Base-by-base conservation (phyloP, 1,139 yeast genomes). In the Hansenula sp. region DNA sequence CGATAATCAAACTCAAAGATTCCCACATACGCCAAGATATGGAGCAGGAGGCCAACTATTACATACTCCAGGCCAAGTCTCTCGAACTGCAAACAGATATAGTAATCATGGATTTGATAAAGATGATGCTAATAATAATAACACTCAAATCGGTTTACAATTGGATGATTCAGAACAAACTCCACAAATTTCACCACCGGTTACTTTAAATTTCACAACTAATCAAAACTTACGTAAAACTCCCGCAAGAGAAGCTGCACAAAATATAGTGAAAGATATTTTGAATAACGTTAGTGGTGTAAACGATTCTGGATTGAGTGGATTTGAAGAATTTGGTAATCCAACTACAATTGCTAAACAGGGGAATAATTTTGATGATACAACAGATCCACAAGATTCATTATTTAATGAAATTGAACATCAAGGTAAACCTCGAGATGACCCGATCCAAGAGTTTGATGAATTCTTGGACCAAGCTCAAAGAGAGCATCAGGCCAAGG, bases 11-110 rank as follows among this genome's bases (percentile, higher is more conserved):
- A 53, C 59, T 8, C 78, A 72, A 45, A 57, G 79, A 46, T 76
- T 76, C 48, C 81, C 81, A 1, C 62, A 71, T 40, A 74, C 82
- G 0, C 79, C 80, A 4, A 70, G 70, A 44, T 71, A 70, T 41
- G 68, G 68, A 0, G 60, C 58, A 0, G 54, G 54, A 18, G 59
- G 59, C 1, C 40, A 38, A 4, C 33, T 54, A 4, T 36, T 54
- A 9, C 48, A 49, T 9, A 53, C 55, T 5, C 54, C 57, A 4
- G 52, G 50, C 5, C 56, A 52, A 30, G 51, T 50, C 3, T 38
- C 37, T 3, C 47, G 47, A 5, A 41, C 43, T 5, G 58, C 50
- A 3, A 50, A 44, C 30, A 44, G 54, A 35, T 47, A 49, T 33
- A 50, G 53, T 37, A 19, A 33, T 17, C 36, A 29, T 18, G 38